phyloP scores from a whole-genome alignment of 1,284 basidiomycete species.

The Leccinum pachyderme region DNA sequence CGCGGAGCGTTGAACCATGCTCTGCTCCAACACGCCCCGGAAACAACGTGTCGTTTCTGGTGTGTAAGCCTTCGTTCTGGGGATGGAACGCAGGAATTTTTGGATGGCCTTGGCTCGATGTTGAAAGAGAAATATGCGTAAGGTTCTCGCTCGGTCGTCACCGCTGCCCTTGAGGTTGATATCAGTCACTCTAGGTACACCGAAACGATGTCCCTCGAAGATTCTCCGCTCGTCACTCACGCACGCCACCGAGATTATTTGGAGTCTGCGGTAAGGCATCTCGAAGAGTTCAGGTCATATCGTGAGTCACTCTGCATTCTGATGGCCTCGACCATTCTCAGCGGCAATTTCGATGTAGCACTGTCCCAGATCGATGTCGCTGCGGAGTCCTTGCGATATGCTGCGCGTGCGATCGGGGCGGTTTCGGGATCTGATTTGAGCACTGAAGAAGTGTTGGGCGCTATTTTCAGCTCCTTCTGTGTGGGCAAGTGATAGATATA shows the following conservation, averaged over 20 bases:
- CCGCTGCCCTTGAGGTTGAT: neutral
- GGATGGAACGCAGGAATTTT: slow-evolving; percentile 55
- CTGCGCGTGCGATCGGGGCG: slow-evolving; percentile 75
- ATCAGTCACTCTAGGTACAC: slow-evolving; percentile 14
- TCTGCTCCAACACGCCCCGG: slow-evolving; percentile 3
- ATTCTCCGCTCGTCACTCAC: slow-evolving; percentile 69
- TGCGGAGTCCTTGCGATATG: slow-evolving; percentile 85
- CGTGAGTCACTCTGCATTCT: slow-evolving; percentile 44
- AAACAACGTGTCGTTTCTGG: slow-evolving; percentile 41
- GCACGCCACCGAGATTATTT: slow-evolving; percentile 77
- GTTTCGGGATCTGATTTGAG: slow-evolving; percentile 67
- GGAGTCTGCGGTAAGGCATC: slow-evolving; percentile 58
- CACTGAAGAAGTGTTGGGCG: slow-evolving; percentile 75
- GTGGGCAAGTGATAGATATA: slow-evolving; percentile 64
- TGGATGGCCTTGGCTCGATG: slow-evolving; percentile 52
- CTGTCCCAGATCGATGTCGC: slow-evolving; percentile 59
- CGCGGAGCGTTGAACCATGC: slow-evolving; percentile 7
- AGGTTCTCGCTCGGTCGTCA: neutral
- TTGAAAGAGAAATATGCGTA: slow-evolving; percentile 54
- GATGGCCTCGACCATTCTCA: neutral
- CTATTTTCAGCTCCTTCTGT: slow-evolving; percentile 81
- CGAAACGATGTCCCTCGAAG: slow-evolving; percentile 19
- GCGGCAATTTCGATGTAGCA: slow-evolving; percentile 14
- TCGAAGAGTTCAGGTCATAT: slow-evolving; percentile 64
- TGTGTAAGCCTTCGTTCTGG: slow-evolving; percentile 60